These are phyloP conservation scores for Paramecium tetraurelia DNA, from an alignment of 73 alveolate species.

Conservation along the genomic window DNA sequence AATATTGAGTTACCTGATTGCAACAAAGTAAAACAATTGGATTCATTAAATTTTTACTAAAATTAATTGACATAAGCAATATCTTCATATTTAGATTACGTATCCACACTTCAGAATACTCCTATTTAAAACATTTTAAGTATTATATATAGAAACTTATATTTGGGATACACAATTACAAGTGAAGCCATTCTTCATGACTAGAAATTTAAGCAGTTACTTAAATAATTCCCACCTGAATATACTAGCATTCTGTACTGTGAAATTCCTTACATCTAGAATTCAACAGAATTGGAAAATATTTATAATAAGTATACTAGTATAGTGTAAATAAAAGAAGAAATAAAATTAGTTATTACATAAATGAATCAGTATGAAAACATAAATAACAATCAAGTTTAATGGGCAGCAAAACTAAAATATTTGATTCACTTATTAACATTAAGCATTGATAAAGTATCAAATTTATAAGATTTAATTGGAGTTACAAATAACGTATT, in stretches of 20 bases:
- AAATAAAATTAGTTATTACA: not conserved
- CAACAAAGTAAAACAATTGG: not conserved
- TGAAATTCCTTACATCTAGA: not conserved
- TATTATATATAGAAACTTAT: not conserved
- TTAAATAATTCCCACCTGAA: not conserved
- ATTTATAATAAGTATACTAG: not conserved
- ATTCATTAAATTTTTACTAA: not conserved
- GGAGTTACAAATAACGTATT: not conserved
- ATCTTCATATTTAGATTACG: conserved; percentile 1
- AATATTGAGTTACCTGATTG: not conserved
- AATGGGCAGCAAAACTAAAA: not conserved
- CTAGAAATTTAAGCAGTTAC: not conserved
- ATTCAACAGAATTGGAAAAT: not conserved
- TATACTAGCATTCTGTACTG: not conserved
- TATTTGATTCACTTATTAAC: not conserved
- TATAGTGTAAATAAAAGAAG: not conserved
- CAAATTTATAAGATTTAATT: not conserved
- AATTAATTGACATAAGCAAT: not conserved
- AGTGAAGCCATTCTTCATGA: conserved; percentile 11
- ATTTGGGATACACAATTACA: conserved; percentile 10
- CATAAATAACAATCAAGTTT: not conserved
- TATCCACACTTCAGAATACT: not conserved
- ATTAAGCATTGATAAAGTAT: not conserved
- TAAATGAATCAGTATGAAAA: not conserved
- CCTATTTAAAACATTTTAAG: not conserved